Evolutionary conservation across 1,139 yeast species (phyloP).

Genomic region (Trichomonascaceae sp.): DNA sequence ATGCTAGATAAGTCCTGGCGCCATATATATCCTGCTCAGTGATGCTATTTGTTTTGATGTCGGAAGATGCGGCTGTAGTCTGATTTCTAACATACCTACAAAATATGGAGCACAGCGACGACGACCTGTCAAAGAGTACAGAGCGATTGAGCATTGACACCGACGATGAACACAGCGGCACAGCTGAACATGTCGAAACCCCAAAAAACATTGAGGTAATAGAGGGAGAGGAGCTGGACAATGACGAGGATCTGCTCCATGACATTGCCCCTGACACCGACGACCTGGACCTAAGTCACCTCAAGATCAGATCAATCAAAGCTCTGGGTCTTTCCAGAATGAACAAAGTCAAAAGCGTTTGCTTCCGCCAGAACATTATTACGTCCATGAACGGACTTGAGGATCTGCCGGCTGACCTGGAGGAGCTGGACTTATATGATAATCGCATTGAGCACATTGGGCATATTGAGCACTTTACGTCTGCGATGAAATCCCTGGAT

Average conservation of each 20-base stretch:
- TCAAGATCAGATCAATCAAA: constrained; percentile 56
- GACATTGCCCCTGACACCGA: constrained; percentile 52
- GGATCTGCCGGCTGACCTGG: constrained; percentile 43
- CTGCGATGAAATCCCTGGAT: constrained; percentile 50
- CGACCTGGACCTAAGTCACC: constrained; percentile 63
- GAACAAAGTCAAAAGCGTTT: constrained; percentile 28
- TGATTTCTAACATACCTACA: too few relatives aligned
- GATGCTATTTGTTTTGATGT: too few relatives aligned
- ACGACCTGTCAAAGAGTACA: too few relatives aligned
- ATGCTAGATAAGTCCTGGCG: too few relatives aligned
- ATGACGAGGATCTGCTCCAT: constrained; percentile 41
- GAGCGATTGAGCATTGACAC: too few relatives aligned
- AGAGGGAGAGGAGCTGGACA: constrained; percentile 15
- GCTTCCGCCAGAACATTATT: constrained; percentile 75
- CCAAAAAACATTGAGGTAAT: constrained; percentile 8
- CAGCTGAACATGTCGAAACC: constrained; percentile 2
- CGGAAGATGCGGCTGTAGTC: too few relatives aligned
- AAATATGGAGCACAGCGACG: too few relatives aligned
- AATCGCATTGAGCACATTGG: constrained; percentile 83
- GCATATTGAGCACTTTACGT: constrained; percentile 43
- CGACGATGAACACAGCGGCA: constrained; percentile 1
- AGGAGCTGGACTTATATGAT: constrained; percentile 82
- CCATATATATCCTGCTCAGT: too few relatives aligned
- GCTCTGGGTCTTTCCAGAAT: constrained; percentile 45
- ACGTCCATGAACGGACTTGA: constrained; percentile 62